Evolutionary conservation across 805 yeast genomes (phyloP), one percentile per base, ranked within the genome.

Genomic region (Myxozyma sirexii): DNA sequence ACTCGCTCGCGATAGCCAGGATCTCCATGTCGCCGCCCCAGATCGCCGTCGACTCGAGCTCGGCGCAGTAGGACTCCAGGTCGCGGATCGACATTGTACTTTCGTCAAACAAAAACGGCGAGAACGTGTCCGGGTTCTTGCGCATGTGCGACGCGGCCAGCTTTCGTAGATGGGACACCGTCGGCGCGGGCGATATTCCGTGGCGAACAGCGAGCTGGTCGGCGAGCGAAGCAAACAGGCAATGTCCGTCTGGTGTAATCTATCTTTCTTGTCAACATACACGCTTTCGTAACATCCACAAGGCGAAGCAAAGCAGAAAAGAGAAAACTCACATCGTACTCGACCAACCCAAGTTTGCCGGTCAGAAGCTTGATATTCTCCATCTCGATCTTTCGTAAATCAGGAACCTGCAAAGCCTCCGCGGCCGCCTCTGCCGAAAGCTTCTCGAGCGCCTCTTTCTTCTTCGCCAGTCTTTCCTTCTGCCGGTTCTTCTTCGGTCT

Each of bases 1-100:
- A 88, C n/a, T 82, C 83, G 60, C 83, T 80, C 0, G 96, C 80
- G 42, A 92, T 77, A 0, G 97, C 97, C 70, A 89, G 73, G 19
- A 93, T 84, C 76, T 93, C 99, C 77, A 90, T 77, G 68, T 94
- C 97, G 7, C 97, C 94, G 26, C 99, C 99, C 99, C 99, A 93
- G 78, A 88, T 82, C 0, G 96, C 85, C 0, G 97, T 90, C n/a
- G 72, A 77, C 60, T 82, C 87, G 59, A 93, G 79, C 63, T 85
- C 86, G 2, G 77, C 72, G 2, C 89, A 81, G 71, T 94, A 94
- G 23, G 82, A 82, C 39, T 82, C 85, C 29, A 92, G 74, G 64
- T 88, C 87, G 50, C 80, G 79, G 60, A 89, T 66, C 6, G 81
- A 76, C 77, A 85, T 79, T 0, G 92, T 87, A 13, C 75, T 77